A percentile compares a stretch with the other conserved stretches of the same genome.
Conservation (phyloP, 768 basidiomycete species). For the Calocera cornea region DNA sequence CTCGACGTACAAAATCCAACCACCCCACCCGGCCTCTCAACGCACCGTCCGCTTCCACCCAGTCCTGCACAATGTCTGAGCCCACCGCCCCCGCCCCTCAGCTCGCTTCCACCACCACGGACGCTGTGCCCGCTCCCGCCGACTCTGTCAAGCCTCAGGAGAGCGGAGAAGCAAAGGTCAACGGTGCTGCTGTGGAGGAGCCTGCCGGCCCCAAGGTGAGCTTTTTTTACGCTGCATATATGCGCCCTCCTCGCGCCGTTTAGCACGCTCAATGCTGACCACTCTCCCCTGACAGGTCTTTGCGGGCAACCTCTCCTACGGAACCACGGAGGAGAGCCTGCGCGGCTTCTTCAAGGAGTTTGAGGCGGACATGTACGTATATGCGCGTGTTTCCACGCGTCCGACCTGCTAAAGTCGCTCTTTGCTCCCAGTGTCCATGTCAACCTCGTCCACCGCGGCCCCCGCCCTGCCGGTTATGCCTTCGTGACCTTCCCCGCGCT, state of each 20-base stretch:
- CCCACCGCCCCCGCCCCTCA: constrained; percentile 61
- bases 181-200: constrained; percentile 76
- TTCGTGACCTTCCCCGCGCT: constrained; percentile 72
- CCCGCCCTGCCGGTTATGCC: constrained; percentile 80
- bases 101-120: background rate
- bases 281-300: constrained; percentile 48
- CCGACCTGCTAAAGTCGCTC: constrained; percentile 12
- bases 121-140: constrained; percentile 1
- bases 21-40: background rate
- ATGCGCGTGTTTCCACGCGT: constrained; percentile 9
- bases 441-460: constrained; percentile 75
- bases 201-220: constrained; percentile 65
- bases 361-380: constrained; percentile 69
- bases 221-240: background rate
- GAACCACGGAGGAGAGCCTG: constrained; percentile 88
- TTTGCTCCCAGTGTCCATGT: constrained; percentile 49
- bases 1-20: constrained; percentile 1
- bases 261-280: background rate
- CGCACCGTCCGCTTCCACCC: constrained; percentile 31
- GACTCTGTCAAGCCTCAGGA: background rate
- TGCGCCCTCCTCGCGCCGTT: constrained; percentile 15
- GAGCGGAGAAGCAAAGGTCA: constrained; percentile 41
- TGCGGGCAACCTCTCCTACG: constrained; percentile 89
- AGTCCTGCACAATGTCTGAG: constrained; percentile 63
- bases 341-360: constrained; percentile 86